Base-by-base conservation (phyloP, 192 early-diverging fungal genomes). In the Diversispora eburnea region DNA sequence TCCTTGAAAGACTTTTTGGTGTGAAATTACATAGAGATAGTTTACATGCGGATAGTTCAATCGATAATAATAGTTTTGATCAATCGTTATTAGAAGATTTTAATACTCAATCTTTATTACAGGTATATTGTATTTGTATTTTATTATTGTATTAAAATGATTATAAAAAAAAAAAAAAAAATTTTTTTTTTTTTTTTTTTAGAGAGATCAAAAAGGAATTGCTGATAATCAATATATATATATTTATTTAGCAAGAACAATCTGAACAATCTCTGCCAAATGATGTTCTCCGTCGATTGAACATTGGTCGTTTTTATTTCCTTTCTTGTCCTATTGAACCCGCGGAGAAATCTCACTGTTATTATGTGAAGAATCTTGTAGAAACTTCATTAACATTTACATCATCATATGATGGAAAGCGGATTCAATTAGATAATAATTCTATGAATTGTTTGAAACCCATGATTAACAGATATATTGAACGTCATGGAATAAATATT, bases 1-100 rank as follows among this genome's bases (percentile, higher is more conserved):
- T 63, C 61, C 61, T 63, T 19, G 61, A 63, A 63, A 33, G 61
- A 8, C 61, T 63, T 46, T 63, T 63, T 45, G 61, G 61, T 43
- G 42, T 63, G n/a, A 63, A 63, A 43, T n/a, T 63, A 43, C 42
- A 41, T 17, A 63, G 61, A 63, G 61, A 63, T 63, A 42, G 33
- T 45, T 63, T 63, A 63, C 61, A 63, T 19, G 61, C 61, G 0
- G 61, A 63, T 63, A 42, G 43, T 46, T 0, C 42, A 8, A 5
- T 41, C 8, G 61, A 7, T 4, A 42, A 42, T 42, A 63, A 43
- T 42, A 33, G n/a, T n/a, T n/a, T 15, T 42, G 43, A 63, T n/a
- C 39, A 33, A n/a, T 33, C 39, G 25, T 42, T 63, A 63, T n/a
- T 63, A n/a, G 5, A 33, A 0, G 15, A 43, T 17, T 42, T 63